Evolutionary conservation across 2,329 filamentous ascomycete genomes (phyloP), one percentile per base, ranked within the genome.

Genomic region (Xylaria sp.): DNA sequence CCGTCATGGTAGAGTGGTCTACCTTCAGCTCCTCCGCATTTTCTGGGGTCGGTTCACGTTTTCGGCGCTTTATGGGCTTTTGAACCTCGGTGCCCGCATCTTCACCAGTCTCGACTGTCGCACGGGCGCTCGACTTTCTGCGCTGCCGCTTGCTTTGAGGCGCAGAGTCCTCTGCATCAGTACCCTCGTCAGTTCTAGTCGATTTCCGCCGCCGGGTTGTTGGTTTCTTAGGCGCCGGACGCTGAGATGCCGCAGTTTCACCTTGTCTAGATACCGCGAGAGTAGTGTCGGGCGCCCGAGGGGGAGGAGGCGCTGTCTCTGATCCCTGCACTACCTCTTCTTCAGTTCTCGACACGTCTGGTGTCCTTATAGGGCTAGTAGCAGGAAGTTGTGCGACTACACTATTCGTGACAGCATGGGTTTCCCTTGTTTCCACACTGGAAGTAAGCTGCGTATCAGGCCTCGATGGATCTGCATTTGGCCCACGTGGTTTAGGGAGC

Each of bases 1-100:
- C 93, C 63, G 89, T 92, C 31, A 92, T 86, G 3, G 85, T 86
- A 28, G 86, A 86, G 25, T 88, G 83, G 75, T 94, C 91, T 64
- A 95, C 90, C 70, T 86, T 79, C 67, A 87, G 84, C 28, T 81
- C 79, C 75, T 92, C 90, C 3, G 89, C 88, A 72, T 90, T 88
- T 62, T 91, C 89, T 1, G 90, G 90, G 0, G 90, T 91, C 3
- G 18, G 86, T 83, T 67, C 87, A 83, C 62, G 83, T 80, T 52
- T 80, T 73, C 69, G 82, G 74, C 62, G 75, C 61, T 75, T 73
- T 1, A 75, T 74, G 6, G 73, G 73, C 69, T 57, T 75, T 56
- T 48, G 62, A 66, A 23, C 62, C 66, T 48, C 72, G 1, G 77
- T 39, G 64, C 73, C 66, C 68, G 73, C 62, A 68, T 68, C 67